A percentile compares a stretch with the other conserved stretches of the same genome.
These are phyloP conservation scores for Suhomyces emberorum DNA, from an alignment of 805 yeast genomes.

Conservation along the genomic window DNA sequence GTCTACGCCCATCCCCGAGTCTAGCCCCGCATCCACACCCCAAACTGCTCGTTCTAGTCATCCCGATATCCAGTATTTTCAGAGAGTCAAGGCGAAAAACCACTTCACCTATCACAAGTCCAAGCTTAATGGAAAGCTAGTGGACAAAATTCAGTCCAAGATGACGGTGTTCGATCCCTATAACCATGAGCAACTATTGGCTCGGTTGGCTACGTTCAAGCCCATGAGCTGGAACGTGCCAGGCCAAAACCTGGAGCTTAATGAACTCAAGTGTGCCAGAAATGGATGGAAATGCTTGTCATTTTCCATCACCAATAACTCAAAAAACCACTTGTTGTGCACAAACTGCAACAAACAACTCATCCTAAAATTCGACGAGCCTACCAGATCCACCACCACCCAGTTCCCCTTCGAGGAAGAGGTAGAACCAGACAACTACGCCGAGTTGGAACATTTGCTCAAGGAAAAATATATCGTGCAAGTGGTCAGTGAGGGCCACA, in stretches of 20 bases:
- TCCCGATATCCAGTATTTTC: conserved; percentile 40
- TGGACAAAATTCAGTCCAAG: conserved; percentile 14
- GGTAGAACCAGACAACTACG: background rate
- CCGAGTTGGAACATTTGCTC: conserved; percentile 36
- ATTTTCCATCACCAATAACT: conserved; percentile 17
- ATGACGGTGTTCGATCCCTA: conserved; percentile 36
- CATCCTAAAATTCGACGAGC: conserved; percentile 21
- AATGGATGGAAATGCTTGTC: conserved; percentile 53
- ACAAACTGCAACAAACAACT: conserved; percentile 29
- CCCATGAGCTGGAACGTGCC: conserved; percentile 48
- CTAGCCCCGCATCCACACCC: conserved; percentile 11
- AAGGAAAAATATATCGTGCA: conserved; percentile 22
- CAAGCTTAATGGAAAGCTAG: conserved; percentile 12
- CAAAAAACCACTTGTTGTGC: conserved; percentile 33
- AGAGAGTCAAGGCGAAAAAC: conserved; percentile 30
- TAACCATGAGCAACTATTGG: conserved; percentile 30
- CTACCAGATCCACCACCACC: background rate
- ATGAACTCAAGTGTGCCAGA: conserved; percentile 47
- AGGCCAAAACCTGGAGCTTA: conserved; percentile 19
- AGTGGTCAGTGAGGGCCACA: conserved; percentile 26
- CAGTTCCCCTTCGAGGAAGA: conserved; percentile 10
- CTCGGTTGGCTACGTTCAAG: conserved; percentile 42
- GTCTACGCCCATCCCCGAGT: conserved; percentile 6
- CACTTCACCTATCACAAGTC: conserved; percentile 37
- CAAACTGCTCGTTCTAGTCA: conserved; percentile 17